These are phyloP conservation scores for Russula foetens DNA, from an alignment of 768 basidiomycete species.

Conservation along the genomic window DNA sequence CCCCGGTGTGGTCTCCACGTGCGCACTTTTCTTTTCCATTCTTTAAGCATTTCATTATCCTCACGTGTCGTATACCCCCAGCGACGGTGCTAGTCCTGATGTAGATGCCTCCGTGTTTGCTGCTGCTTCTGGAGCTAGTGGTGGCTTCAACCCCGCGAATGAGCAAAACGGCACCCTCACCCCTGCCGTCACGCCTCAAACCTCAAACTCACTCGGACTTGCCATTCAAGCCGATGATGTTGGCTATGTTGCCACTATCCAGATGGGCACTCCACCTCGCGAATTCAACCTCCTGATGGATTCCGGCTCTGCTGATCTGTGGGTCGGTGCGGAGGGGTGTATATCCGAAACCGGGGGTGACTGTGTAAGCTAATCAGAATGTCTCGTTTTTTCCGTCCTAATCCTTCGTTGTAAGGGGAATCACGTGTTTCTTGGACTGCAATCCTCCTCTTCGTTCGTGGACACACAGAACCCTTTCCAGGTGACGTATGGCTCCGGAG, in stretches of 20 bases:
- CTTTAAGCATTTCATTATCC: background rate
- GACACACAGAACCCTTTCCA: constrained; percentile 43
- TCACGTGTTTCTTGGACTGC: constrained; percentile 57
- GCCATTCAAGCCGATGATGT: constrained; percentile 58
- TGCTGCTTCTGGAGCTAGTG: constrained; percentile 15
- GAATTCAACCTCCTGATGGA: constrained; percentile 39
- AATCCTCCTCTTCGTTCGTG: constrained; percentile 55
- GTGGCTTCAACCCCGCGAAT: constrained; percentile 31
- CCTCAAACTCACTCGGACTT: constrained; percentile 52
- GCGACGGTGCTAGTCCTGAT: background rate
- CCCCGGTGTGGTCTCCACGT: constrained; percentile 3
- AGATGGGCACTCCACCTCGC: constrained; percentile 38
- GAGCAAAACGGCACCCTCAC: constrained; percentile 35
- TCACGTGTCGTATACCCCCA: background rate
- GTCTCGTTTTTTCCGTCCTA: background rate
- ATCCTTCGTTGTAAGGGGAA: constrained; percentile 35
- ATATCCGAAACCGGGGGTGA: constrained; percentile 26
- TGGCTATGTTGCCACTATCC: constrained; percentile 40
- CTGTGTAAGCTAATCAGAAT: constrained; percentile 30
- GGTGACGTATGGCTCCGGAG: constrained; percentile 63
- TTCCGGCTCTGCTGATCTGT: constrained; percentile 39
- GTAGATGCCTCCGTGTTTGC: constrained; percentile 13
- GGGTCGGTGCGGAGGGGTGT: constrained; percentile 34
- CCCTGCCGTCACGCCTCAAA: constrained; percentile 33
- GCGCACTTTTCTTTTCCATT: background rate